Evolutionary conservation across 371 early-diverging fungal genomes (phyloP).

Genomic region (Mucor mucedo): DNA sequence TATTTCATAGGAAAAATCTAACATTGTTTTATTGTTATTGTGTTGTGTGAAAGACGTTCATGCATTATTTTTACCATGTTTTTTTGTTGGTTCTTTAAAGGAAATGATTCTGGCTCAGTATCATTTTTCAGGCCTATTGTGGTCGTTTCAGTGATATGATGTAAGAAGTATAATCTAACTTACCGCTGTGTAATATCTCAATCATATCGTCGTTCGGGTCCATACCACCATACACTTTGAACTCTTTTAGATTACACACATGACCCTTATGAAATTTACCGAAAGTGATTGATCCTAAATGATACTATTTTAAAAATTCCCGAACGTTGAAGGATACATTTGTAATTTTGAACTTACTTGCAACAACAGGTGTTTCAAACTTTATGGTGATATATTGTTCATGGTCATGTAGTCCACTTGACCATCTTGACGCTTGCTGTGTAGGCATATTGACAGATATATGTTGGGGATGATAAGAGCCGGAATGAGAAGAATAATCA

Average conservation of each 20-base stretch:
- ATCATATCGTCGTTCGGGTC: conserved; percentile 72
- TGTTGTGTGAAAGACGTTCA: neutral
- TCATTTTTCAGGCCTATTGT: conserved; percentile 84
- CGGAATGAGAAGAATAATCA: conserved; percentile 70
- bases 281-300: conserved; percentile 83
- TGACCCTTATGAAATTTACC: conserved; percentile 94
- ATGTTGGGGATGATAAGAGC: conserved; percentile 75
- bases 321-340: neutral
- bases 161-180: conserved; percentile 20
- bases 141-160: conserved; percentile 5
- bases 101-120: conserved; percentile 87
- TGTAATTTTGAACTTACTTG: conserved; percentile 56
- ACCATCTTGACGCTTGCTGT: conserved; percentile 82
- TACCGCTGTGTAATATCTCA: conserved; percentile 88
- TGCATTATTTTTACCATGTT: conserved; percentile 46
- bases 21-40: neutral
- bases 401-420: conserved; percentile 75
- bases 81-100: conserved; percentile 69
- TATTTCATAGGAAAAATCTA: conserved; percentile 83
- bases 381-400: conserved; percentile 77
- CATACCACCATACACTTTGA: conserved; percentile 91
- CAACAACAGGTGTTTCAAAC: conserved; percentile 69
- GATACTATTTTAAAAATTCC: neutral
- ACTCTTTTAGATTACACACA: conserved; percentile 96
- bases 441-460: conserved; percentile 72